Base-by-base conservation (phyloP, 2,329 filamentous ascomycete species). In the Epichloe elymi region DNA sequence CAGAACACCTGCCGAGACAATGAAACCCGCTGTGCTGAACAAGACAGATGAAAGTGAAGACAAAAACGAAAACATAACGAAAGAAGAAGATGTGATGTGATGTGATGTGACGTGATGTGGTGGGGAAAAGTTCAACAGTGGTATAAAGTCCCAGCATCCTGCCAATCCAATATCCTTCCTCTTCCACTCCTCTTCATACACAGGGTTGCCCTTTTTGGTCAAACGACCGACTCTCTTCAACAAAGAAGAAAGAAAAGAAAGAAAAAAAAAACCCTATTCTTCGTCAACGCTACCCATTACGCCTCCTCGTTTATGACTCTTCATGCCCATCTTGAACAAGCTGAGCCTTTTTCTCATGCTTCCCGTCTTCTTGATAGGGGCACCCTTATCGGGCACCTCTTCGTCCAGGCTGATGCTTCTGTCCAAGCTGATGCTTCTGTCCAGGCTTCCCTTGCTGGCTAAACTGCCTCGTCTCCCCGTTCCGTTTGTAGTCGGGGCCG, bases 311-410 rank as follows among this genome's bases (percentile, higher is more conserved):
- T 80, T 83, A 61, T 76, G 80, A 44, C 71, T 71, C 69, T 86
- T 88, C 64, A 82, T 83, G 33, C 85, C 83, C 48, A 89, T 74
- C 64, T 85, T 86, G 61, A 94, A 72, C 60, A 89, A 72, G 64
- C 86, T 93, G 57, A 94, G 73, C 61, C 88, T 72, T 70, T 88
- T 91, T 68, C 83, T 81, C 57, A 94, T 78, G 52, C 82, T 85
- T 37, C 78, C 79, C 49, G 78, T 77, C 60, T 74, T 74, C 51
- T 67, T 63, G 38, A 70, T 46, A 10, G 65, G 61, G 38, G 67
- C 72, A 42, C 61, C 63, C 35, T 61, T 58, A 0, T 51, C 50
- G 20, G 59, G 50, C 44, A 62, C 58, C 10, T 61, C 55, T 19
- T 60, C 59, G 12, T 58, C 56, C 12, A 55, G 53, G 14, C 55